Base-by-base conservation (phyloP, 352 stramenopile species). In the Pilasporangium apinafurcum region DNA sequence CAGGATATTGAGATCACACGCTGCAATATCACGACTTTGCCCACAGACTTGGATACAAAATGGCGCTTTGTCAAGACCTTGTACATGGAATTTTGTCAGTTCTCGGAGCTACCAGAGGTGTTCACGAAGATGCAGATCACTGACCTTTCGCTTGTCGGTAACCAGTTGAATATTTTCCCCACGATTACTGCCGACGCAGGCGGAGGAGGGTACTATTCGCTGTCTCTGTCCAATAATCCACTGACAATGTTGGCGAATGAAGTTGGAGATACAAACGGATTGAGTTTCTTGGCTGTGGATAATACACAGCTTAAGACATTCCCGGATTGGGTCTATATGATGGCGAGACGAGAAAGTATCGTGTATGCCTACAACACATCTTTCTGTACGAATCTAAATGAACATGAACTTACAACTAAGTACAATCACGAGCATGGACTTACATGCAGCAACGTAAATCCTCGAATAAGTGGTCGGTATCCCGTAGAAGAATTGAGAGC, bases 71-170 rank as follows among this genome's bases (percentile, higher is more conserved):
- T 41, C 26, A 41, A 37, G n/a, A 47, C 53, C 20, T 31, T 68
- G 17, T 68, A 59, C 34, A 12, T 68, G 6, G 54, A 68, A 33
- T 46, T 48, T 33, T 33, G 25, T 7, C 18, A 53, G 18, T 37
- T 68, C 2, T 14, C 41, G 1, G 29, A 30, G 16, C 28, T 59
- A 7, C 39, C 54, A 4, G 5, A 4, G 0, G 24, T 34, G 13
- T 28, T 68, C 21, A 37, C 37, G 7, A 34, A 34, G 9, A 41
- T 62, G 34, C 20, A 27, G 4, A 20, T 48, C 1, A 31, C 26
- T 37, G 46, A 58, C 26, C 27, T 65, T 14, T 61, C 56, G 1
- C 45, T 65, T 37, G 36, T 61, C 2, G 51, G 51, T 26, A 65
- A 61, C 30, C n/a, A 41, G 1, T 5, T 61, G n/a, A 10, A 4